These are phyloP conservation scores for Colletotrichum scovillei DNA, from an alignment of 2,329 filamentous ascomycete species.

Conservation along the genomic window DNA sequence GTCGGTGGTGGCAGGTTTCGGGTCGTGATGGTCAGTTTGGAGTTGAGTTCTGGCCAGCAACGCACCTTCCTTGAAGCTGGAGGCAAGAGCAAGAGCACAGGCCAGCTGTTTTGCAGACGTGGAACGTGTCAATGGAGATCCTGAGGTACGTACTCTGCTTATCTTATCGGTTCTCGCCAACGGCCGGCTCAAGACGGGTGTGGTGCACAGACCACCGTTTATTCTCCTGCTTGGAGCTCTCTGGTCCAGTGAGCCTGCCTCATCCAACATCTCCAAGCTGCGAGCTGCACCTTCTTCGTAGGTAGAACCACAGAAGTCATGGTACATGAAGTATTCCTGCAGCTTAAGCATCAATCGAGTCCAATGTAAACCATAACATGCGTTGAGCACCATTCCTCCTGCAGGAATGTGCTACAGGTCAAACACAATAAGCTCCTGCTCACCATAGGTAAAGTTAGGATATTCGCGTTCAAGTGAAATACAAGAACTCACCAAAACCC, in stretches of 20 bases:
- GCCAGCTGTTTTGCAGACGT: conserved; percentile 20
- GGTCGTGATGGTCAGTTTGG: conserved; percentile 19
- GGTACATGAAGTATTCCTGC: neutral
- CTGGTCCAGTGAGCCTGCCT: neutral
- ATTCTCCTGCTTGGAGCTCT: neutral
- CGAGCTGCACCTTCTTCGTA: neutral
- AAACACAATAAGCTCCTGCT: neutral
- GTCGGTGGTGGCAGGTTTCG: neutral
- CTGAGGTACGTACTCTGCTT: conserved; percentile 16
- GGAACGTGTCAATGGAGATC: conserved; percentile 24
- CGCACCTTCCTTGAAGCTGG: conserved; percentile 17
- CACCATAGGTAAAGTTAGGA: neutral
- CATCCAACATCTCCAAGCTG: neutral
- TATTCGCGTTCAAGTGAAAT: neutral
- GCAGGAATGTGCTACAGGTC: neutral
- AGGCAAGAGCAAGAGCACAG: conserved; percentile 25
- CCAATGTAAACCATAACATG: neutral
- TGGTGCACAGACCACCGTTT: conserved; percentile 6
- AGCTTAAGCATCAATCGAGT: neutral
- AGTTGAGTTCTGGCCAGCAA: conserved; percentile 31
- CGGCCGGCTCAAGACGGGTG: no score
- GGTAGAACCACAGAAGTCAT: neutral
- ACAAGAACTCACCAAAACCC: neutral
- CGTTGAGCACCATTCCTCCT: neutral
- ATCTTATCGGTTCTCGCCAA: conserved; percentile 15